phyloP scores from a whole-genome alignment of 1,139 yeast species.

The Blastobotrys proliferans region DNA sequence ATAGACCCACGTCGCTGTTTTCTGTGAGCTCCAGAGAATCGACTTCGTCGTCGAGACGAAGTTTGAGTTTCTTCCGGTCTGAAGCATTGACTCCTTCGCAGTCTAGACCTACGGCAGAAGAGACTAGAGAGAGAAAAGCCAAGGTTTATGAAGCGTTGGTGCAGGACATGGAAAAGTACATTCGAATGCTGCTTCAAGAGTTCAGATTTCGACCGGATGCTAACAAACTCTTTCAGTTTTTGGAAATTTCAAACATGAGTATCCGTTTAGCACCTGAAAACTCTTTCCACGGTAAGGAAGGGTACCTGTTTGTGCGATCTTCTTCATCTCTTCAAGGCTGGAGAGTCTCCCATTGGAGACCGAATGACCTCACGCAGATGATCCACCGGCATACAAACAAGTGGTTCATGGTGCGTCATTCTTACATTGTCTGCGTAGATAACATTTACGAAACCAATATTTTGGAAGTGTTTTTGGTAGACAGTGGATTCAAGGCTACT shows the following conservation, averaged over 20 bases:
- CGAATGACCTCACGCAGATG: constrained; percentile 67
- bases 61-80: constrained; percentile 11
- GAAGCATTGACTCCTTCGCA: constrained; percentile 13
- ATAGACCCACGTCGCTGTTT: constrained; percentile 13
- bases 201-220: constrained; percentile 76
- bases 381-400: constrained; percentile 84
- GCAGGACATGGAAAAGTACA: constrained; percentile 38
- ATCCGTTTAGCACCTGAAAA: constrained; percentile 78
- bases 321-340: constrained; percentile 89
- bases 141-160: constrained; percentile 10
- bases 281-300: constrained; percentile 85
- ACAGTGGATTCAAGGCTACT: constrained; percentile 56
- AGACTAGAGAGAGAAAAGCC: constrained; percentile 10
- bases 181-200: constrained; percentile 54
- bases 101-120: constrained; percentile 11
- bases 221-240: constrained; percentile 74
- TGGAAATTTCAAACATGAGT: constrained; percentile 86
- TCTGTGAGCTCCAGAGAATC: constrained; percentile 13
- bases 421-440: constrained; percentile 81
- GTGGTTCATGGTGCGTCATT: constrained; percentile 84
- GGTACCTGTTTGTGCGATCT: constrained; percentile 72
- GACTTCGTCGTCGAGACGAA: constrained; percentile 9
- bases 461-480: constrained; percentile 84
- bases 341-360: constrained; percentile 87
- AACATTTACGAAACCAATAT: constrained; percentile 85